A percentile compares a stretch with the other conserved stretches of the same genome.
These are phyloP conservation scores for Graphilbum sp. DNA, from an alignment of 2,329 filamentous ascomycete species.

Conservation along the genomic window DNA sequence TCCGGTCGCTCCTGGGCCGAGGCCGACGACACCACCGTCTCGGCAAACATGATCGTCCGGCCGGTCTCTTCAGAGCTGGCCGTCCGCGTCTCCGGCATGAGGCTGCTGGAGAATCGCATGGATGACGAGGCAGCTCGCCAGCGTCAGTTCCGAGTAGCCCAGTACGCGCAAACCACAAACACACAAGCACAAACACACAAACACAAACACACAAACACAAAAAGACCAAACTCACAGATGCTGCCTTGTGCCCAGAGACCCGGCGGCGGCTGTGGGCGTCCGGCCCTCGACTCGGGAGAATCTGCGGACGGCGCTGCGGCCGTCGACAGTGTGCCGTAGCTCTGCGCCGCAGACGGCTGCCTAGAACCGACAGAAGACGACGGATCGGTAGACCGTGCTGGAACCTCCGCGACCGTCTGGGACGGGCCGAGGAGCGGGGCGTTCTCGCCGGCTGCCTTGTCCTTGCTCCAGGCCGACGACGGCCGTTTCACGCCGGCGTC, in stretches of 20 bases:
- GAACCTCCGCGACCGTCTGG: too few relatives aligned
- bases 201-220: too few relatives aligned
- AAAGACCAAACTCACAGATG: neutral
- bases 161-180: too few relatives aligned
- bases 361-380: too few relatives aligned
- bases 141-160: too few relatives aligned
- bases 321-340: constrained; percentile 12
- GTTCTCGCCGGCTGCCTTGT: constrained; percentile 11
- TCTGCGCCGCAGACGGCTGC: neutral
- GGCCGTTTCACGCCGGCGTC: constrained; percentile 19
- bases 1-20: constrained; percentile 14
- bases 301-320: neutral
- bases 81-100: constrained; percentile 54
- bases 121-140: constrained; percentile 20
- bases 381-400: too few relatives aligned
- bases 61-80: constrained; percentile 47
- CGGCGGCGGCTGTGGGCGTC: neutral
- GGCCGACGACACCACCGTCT: constrained; percentile 17
- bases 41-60: constrained; percentile 61
- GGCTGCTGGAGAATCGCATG: constrained; percentile 53
- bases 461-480: constrained; percentile 8
- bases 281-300: neutral
- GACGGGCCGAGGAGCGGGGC: neutral
- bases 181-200: too few relatives aligned
- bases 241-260: neutral